Evolutionary conservation across 2,329 filamentous ascomycete genomes (phyloP).

Genomic region (Pseudopithomyces maydicus): DNA sequence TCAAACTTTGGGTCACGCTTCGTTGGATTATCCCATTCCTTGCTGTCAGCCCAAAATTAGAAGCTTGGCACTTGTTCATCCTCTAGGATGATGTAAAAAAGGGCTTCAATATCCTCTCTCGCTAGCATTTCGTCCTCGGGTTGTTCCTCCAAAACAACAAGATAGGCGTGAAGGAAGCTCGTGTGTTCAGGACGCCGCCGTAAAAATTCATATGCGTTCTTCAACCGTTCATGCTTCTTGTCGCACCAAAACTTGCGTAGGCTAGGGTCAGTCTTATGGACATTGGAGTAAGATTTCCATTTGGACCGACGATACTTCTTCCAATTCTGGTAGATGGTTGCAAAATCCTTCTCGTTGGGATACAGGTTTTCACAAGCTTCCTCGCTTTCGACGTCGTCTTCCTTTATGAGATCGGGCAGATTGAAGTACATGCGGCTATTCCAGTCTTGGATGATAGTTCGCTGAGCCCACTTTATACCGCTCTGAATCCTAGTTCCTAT

Average conservation of each 20-base stretch:
- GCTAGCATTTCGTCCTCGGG: not conserved
- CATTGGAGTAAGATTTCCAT: not conserved
- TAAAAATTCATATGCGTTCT: slow-evolving; percentile 25
- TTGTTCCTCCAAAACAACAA: slow-evolving; percentile 19
- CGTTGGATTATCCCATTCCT: slow-evolving; percentile 30
- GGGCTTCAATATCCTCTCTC: slow-evolving; percentile 16
- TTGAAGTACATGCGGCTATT: slow-evolving; percentile 37
- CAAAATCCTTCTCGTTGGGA: slow-evolving; percentile 6
- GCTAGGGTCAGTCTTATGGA: slow-evolving; percentile 7
- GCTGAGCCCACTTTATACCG: slow-evolving; percentile 29
- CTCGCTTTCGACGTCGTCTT: not conserved
- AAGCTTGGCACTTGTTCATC: slow-evolving; percentile 39
- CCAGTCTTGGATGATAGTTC: slow-evolving; percentile 33
- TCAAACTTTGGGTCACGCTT: slow-evolving; percentile 21
- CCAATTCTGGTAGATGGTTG: slow-evolving; percentile 26
- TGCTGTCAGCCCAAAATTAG: slow-evolving; percentile 33
- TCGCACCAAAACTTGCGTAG: not conserved
- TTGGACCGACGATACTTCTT: slow-evolving; percentile 9
- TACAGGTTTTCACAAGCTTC: not conserved
- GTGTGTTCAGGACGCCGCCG: slow-evolving; percentile 28
- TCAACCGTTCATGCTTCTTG: slow-evolving; percentile 16
- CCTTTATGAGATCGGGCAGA: slow-evolving; percentile 12
- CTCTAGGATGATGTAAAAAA: slow-evolving; percentile 35
- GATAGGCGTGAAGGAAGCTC: slow-evolving; percentile 29
- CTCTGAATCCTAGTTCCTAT: slow-evolving; percentile 29